Percentiles rank a stretch among this genome's conserved stretches.
Conservation (phyloP, 2,329 filamentous ascomycete species). For the Chrysoporthe deuterocubensis region DNA sequence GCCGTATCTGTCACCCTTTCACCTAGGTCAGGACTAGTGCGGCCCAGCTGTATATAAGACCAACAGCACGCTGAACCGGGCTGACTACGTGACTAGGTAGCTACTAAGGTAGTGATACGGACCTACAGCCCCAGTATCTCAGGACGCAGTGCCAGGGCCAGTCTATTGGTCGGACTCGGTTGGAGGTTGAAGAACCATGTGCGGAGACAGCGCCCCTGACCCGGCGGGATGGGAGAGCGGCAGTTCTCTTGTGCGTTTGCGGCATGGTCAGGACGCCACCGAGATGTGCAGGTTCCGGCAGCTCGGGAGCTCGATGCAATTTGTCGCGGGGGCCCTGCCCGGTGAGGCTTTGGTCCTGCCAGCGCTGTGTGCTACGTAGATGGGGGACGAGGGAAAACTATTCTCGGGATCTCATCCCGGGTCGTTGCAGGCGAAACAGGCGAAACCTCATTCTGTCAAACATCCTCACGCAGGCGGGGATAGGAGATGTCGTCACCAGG, state of each 20-base stretch:
- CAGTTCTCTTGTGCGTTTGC: not conserved
- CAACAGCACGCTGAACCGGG: not conserved
- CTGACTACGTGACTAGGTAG: not conserved
- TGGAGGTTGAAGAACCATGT: not conserved
- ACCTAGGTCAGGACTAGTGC: not conserved
- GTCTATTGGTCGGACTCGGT: not conserved
- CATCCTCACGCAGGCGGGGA: too few species aligned
- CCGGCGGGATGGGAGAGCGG: conserved; percentile 7
- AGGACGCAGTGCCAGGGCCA: not conserved
- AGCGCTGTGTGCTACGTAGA: not conserved
- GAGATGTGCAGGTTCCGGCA: not conserved
- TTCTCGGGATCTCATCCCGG: not conserved
- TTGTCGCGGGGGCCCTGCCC: not conserved
- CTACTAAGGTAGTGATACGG: not conserved
- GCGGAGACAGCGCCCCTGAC: not conserved
- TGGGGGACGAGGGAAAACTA: not conserved
- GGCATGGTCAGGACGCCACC: not conserved
- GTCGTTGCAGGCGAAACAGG: too few species aligned
- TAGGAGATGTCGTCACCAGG: too few species aligned
- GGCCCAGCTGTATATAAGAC: not conserved
- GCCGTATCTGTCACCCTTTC: not conserved
- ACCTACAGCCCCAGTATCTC: not conserved
- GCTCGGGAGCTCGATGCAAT: not conserved
- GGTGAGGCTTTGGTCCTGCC: not conserved
- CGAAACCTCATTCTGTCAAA: too few species aligned